Percentiles rank a stretch among this genome's conserved stretches.
phyloP scores from a whole-genome alignment of 805 yeast genomes.

The Yarrowia hollandica region DNA sequence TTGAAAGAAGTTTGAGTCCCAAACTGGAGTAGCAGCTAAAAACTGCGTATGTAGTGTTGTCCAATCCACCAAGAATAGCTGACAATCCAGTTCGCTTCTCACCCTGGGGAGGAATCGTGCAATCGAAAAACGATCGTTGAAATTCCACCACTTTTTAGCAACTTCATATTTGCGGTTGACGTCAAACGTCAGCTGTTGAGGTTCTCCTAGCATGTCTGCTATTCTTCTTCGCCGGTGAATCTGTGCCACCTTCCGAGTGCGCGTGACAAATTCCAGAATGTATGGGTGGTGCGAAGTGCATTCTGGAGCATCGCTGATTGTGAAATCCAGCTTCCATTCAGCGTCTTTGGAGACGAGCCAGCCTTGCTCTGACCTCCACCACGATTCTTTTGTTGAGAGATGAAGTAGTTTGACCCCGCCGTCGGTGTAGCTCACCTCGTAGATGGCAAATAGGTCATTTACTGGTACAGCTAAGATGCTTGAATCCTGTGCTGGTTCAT shows the following conservation, averaged over 20 bases:
- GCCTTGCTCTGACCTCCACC: constrained; percentile 7
- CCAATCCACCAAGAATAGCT: background rate
- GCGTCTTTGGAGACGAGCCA: background rate
- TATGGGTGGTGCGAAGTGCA: background rate
- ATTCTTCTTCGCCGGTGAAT: background rate
- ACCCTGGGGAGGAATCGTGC: background rate
- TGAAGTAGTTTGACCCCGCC: constrained; percentile 1
- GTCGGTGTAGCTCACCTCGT: background rate
- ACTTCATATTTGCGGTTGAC: background rate
- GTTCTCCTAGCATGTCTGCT: background rate
- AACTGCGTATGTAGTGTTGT: background rate
- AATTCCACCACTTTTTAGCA: constrained; percentile 15
- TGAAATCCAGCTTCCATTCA: constrained; percentile 3
- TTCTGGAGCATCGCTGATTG: background rate
- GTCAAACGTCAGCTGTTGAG: background rate
- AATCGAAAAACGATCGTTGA: constrained; percentile 4
- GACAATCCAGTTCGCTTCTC: background rate
- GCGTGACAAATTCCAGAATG: background rate
- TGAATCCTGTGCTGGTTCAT: background rate
- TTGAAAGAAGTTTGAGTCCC: constrained; percentile 17
- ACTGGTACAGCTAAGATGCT: background rate
- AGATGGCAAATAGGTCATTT: background rate
- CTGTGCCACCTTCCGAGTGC: background rate
- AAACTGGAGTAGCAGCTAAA: background rate
- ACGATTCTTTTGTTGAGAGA: background rate